Base-by-base conservation (phyloP, 768 basidiomycete genomes). In the Lactarius pseudohatsudake region DNA sequence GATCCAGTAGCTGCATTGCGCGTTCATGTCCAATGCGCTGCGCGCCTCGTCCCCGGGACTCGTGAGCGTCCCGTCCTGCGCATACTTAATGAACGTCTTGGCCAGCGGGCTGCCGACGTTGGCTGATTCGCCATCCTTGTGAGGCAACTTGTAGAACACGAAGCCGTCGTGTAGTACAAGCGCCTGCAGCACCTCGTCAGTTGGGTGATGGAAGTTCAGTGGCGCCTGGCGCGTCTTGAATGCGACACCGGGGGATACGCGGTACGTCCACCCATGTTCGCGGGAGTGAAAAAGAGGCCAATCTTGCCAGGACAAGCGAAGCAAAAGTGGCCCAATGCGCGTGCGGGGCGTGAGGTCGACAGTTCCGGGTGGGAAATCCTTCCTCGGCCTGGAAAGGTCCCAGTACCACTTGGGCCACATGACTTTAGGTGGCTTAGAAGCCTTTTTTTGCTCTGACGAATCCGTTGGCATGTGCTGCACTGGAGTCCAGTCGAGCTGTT, bases 341-440 rank as follows among this genome's bases (percentile, higher is more conserved):
- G 86, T 94, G 62, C 92, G 87, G 32, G 90, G 85, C 7, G 94
- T 94, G 69, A 98, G 79, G 73, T 98, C 94, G 34, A 97, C 82
- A 2, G 87, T 84, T 26, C 89, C 94, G 1, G 86, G 87, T 6
- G 84, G 79, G 64, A 80, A 72, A 64, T 80, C 86, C 74, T 87
- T 88, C 77, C 84, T 89, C 3, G 89, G 92, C 71, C 81, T 87
- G 3, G 89, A 80, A 3, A 93, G 84, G 30, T 98, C 95, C 91
- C 90, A 94, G 74, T 92, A 99, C 97, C 97, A 98, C 74, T 92
- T 91, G 1, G 96, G 96, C 94, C 96, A 98, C n/a, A 80, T 62
- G 0, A 87, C 82, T 0, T 82, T 78, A 13, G 81, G 81, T 4
- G 58, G 72, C 60, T 72, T 79, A 66, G 26, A 72, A 1, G 36